These are phyloP conservation scores for Cystofilobasidium capitatum DNA, from an alignment of 768 basidiomycete genomes.

Conservation along the genomic window DNA sequence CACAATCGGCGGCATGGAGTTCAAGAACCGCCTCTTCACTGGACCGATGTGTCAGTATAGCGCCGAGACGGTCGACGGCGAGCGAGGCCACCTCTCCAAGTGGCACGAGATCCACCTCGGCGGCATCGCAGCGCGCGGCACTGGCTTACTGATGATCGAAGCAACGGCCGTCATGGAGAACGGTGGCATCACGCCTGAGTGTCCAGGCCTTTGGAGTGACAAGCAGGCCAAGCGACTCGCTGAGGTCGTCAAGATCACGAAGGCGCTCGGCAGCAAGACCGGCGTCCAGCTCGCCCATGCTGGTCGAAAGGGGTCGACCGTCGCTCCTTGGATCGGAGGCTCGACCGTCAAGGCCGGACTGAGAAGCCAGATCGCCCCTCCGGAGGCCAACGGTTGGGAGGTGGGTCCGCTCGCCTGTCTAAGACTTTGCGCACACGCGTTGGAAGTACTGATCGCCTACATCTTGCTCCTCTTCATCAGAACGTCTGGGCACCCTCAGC, in stretches of 20 bases:
- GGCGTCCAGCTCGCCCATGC: constrained; percentile 76
- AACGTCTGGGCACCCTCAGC: constrained; percentile 28
- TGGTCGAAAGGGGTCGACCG: constrained; percentile 65
- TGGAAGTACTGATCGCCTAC: neutral
- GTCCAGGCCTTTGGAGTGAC: constrained; percentile 46
- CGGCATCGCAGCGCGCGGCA: constrained; percentile 60
- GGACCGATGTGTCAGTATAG: constrained; percentile 81
- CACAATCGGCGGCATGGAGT: constrained; percentile 51
- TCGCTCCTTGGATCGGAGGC: constrained; percentile 54
- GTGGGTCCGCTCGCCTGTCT: too few relatives aligned
- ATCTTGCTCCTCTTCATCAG: neutral
- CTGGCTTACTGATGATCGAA: constrained; percentile 60
- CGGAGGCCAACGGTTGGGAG: constrained; percentile 10
- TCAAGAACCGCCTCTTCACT: constrained; percentile 69
- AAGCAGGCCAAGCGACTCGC: constrained; percentile 54
- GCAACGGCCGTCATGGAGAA: constrained; percentile 55
- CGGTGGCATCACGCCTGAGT: constrained; percentile 55
- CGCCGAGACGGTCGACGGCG: constrained; percentile 41
- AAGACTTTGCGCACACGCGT: neutral
- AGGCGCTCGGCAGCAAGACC: constrained; percentile 58
- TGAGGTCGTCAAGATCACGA: constrained; percentile 56
- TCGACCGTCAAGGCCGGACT: constrained; percentile 10
- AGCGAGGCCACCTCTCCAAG: constrained; percentile 60
- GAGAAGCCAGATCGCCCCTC: constrained; percentile 10
- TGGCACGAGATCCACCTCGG: constrained; percentile 80